phyloP scores from a whole-genome alignment of 768 basidiomycete species.

The Rhodotorula paludigena region DNA sequence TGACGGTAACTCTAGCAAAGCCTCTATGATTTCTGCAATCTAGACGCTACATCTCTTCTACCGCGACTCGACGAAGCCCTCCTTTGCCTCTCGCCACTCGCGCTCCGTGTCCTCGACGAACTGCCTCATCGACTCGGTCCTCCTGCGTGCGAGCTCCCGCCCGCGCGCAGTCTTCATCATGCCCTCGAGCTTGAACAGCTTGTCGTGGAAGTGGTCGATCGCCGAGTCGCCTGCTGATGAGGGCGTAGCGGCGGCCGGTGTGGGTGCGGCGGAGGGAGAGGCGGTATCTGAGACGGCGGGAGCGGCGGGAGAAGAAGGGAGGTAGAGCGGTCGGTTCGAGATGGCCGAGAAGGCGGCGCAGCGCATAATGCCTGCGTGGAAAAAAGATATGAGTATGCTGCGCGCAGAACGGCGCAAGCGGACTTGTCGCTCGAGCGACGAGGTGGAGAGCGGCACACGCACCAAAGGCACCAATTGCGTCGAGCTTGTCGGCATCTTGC shows the following conservation, averaged over 20 bases:
- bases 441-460: too few species aligned
- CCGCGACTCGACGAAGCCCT: neutral
- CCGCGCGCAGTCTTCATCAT: constrained; percentile 38
- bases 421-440: too few species aligned
- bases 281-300: neutral
- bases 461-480: constrained; percentile 40
- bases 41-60: too few species aligned
- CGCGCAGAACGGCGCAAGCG: too few species aligned
- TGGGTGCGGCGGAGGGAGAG: neutral
- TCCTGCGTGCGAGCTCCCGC: constrained; percentile 5
- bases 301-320: neutral
- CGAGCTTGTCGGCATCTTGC: constrained; percentile 38
- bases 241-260: neutral
- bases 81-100: constrained; percentile 22
- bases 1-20: too few species aligned
- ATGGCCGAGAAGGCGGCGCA: constrained; percentile 39
- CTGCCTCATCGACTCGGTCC: constrained; percentile 20
- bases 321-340: constrained; percentile 22
- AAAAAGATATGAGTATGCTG: neutral
- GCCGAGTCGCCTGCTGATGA: constrained; percentile 17
- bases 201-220: constrained; percentile 41
- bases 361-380: constrained; percentile 33
- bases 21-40: too few species aligned
- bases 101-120: constrained; percentile 19
- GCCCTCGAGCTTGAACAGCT: constrained; percentile 36